Conservation (phyloP, 495 filamentous ascomycete genomes). For the Penicillium verhagenii region DNA sequence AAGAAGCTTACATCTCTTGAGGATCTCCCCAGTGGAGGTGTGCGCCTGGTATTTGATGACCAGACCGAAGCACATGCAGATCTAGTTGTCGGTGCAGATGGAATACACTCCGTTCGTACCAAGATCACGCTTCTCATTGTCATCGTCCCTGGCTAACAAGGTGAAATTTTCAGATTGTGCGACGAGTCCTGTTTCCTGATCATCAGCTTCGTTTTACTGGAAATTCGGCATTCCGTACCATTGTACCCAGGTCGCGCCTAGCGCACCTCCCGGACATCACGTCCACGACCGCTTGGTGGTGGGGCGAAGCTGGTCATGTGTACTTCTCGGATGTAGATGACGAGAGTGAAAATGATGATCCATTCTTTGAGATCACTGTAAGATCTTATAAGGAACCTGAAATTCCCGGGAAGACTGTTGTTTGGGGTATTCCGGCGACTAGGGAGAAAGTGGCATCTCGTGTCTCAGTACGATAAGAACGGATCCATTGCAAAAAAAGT, state of each 20-base stretch:
- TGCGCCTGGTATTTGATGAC: conserved; percentile 35
- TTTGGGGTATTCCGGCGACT: conserved; percentile 46
- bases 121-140: background rate
- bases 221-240: conserved; percentile 38
- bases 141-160: background rate
- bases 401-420: conserved; percentile 33
- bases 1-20: conserved; percentile 37
- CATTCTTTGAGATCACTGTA: conserved; percentile 25
- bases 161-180: conserved; percentile 1
- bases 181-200: conserved; percentile 22
- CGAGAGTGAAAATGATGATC: conserved; percentile 13
- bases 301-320: conserved; percentile 41
- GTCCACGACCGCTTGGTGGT: conserved; percentile 45
- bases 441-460: conserved; percentile 32
- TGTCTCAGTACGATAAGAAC: conserved; percentile 31
- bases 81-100: conserved; percentile 52
- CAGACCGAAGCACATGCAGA: conserved; percentile 36
- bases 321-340: conserved; percentile 46
- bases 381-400: conserved; percentile 22
- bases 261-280: conserved; percentile 37
- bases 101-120: conserved; percentile 51
- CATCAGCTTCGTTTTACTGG: conserved; percentile 40
- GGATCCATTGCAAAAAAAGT: background rate
- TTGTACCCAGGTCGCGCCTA: conserved; percentile 27
- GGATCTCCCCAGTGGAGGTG: conserved; percentile 25